phyloP scores from a whole-genome alignment of 2,329 filamentous ascomycete species.

The Aspergillus sp. region DNA sequence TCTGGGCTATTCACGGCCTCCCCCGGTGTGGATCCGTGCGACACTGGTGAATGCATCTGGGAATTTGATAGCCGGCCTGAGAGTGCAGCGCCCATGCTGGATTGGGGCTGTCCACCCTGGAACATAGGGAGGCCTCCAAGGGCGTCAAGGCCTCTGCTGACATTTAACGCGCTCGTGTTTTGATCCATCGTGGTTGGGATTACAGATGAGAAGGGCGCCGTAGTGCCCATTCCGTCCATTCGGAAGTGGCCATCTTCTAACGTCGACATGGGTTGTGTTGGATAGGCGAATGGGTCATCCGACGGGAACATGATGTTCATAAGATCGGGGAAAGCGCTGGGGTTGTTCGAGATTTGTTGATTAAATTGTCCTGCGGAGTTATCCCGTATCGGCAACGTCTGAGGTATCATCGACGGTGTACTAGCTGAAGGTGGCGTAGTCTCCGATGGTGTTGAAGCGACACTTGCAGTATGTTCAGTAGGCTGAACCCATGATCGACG shows the following conservation, averaged over 20 bases:
- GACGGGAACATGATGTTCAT: constrained; percentile 54
- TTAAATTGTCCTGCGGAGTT: constrained; percentile 26
- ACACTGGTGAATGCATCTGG: constrained; percentile 34
- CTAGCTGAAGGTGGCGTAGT: constrained; percentile 13
- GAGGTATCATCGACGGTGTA: constrained; percentile 20
- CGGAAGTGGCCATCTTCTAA: constrained; percentile 45
- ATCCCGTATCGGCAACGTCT: constrained; percentile 25
- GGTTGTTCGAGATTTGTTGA: constrained; percentile 33
- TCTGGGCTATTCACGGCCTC: constrained; percentile 41
- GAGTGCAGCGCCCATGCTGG: constrained; percentile 27
- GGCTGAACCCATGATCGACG: constrained; percentile 26
- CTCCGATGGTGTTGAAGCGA: constrained; percentile 31
- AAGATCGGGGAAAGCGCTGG: constrained; percentile 44
- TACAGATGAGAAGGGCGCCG: constrained; percentile 21
- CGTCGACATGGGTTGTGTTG: constrained; percentile 50
- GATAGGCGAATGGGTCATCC: constrained; percentile 52
- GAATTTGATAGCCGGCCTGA: constrained; percentile 31
- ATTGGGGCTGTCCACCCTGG: constrained; percentile 17
- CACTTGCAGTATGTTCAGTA: constrained; percentile 30
- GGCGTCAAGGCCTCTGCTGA: constrained; percentile 22
- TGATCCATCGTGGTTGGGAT: constrained; percentile 20
- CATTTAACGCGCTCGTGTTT: constrained; percentile 4
- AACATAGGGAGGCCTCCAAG: constrained; percentile 30
- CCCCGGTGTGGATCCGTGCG: constrained; percentile 32
- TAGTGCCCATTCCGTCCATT: constrained; percentile 24